A percentile compares a stretch with the other conserved stretches of the same genome.
phyloP scores from a whole-genome alignment of 2,329 filamentous ascomycete genomes.

The Juglanconis oblonga region DNA sequence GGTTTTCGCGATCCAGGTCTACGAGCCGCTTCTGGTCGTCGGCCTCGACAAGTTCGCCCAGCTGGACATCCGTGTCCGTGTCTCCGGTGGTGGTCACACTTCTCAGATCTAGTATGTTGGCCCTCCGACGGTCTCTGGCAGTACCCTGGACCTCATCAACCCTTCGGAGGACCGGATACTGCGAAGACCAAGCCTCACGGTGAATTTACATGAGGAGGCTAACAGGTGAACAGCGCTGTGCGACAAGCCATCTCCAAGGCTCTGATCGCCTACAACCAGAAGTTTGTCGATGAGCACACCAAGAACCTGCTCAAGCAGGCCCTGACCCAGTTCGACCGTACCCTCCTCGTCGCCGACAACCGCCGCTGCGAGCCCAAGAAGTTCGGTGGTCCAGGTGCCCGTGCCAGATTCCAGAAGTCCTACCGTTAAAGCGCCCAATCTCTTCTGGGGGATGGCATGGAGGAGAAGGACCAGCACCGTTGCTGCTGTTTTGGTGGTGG shows the following conservation, averaged over 20 bases:
- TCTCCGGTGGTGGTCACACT: slow-evolving; percentile 95
- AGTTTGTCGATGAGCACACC: slow-evolving; percentile 97
- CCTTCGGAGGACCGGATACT: not conserved
- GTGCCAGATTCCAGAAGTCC: slow-evolving; percentile 97
- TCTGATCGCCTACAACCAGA: slow-evolving; percentile 79
- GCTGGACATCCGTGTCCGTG: slow-evolving; percentile 96
- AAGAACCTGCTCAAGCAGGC: slow-evolving; percentile 99
- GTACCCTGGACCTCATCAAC: not conserved
- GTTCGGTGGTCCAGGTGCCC: slow-evolving; percentile 89
- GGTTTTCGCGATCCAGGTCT: slow-evolving; percentile 59
- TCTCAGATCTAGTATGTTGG: slow-evolving; percentile 68
- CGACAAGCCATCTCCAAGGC: slow-evolving; percentile 98
- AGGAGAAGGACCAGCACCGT: slow-evolving; percentile 2
- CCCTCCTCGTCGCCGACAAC: slow-evolving; percentile 96
- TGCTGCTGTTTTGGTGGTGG: slow-evolving; percentile 23
- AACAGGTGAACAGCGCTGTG: slow-evolving; percentile 59
- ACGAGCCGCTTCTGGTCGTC: slow-evolving; percentile 96
- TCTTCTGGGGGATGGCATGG: slow-evolving; percentile 15
- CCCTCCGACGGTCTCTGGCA: not conserved
- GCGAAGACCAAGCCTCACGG: not conserved
- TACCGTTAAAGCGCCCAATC: slow-evolving; percentile 72
- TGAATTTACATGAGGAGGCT: not conserved
- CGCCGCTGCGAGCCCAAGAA: slow-evolving; percentile 99
- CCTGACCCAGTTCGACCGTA: slow-evolving; percentile 69
- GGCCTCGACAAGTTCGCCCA: slow-evolving; percentile 95